Percentiles rank a stretch among this genome's conserved stretches.
These are phyloP conservation scores for Begonia fuchsioides DNA, from an alignment of 306 rosid genomes.

Conservation along the genomic window DNA sequence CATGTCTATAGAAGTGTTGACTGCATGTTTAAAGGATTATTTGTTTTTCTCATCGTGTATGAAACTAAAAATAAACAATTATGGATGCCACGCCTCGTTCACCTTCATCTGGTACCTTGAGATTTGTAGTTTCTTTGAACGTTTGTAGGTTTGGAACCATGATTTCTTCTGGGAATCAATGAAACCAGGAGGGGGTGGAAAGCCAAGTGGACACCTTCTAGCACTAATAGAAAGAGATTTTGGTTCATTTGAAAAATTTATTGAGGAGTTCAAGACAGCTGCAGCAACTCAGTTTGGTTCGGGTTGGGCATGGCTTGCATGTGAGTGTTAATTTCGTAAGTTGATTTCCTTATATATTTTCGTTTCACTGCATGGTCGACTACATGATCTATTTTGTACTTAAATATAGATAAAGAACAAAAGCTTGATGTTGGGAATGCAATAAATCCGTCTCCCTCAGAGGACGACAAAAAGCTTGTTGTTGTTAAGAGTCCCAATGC, in stretches of 20 bases:
- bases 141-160: slow-evolving; percentile 49
- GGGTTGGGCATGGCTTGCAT: slow-evolving; percentile 97
- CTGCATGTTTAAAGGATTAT: too few species aligned
- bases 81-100: too few species aligned
- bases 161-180: slow-evolving; percentile 54
- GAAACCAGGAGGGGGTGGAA: slow-evolving; percentile 81
- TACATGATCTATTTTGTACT: not conserved
- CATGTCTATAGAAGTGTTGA: too few species aligned
- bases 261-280: slow-evolving; percentile 46
- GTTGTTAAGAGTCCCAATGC: slow-evolving; percentile 80
- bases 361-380: too few species aligned
- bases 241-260: slow-evolving; percentile 53
- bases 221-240: slow-evolving; percentile 74
- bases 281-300: slow-evolving; percentile 89
- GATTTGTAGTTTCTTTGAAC: too few species aligned
- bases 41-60: too few species aligned
- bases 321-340: slow-evolving; percentile 26
- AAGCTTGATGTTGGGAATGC: slow-evolving; percentile 26
- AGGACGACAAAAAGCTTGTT: slow-evolving; percentile 61
- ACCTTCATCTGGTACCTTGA: too few species aligned
- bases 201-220: slow-evolving; percentile 72
- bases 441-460: slow-evolving; percentile 35
- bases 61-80: too few species aligned
- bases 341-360: slow-evolving; percentile 2
- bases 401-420: slow-evolving; percentile 38